Evolutionary conservation across 2,329 filamentous ascomycete genomes (phyloP), one percentile per base, ranked within the genome.

Genomic region (Botrytis fragariae): DNA sequence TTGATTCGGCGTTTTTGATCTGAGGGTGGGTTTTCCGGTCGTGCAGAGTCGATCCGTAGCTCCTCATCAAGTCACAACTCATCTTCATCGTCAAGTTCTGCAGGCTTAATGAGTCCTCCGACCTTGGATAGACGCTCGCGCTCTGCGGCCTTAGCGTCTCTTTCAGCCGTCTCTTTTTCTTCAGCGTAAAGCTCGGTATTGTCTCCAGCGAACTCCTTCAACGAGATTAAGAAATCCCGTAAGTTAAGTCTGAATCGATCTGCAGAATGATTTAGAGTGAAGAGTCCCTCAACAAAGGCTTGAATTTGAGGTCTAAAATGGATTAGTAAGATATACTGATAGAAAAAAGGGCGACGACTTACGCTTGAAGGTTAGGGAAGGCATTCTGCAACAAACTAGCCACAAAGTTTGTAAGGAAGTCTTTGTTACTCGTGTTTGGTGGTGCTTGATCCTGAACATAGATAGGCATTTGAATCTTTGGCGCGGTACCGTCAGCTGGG

Each of bases 201-300:
- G 83, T 99, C 96, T 70, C 93, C 96, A 0, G 94, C 91, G 76
- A 98, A 99, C 83, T 99, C 97, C 84, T 98, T 97, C 78, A 99
- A 87, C 35, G 95, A 97, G 79, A 99, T 97, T 78, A 99, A 85
- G 89, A 99, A 99, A 84, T 99, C 96, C 77, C 96, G 94, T 70
- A 99, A 86, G 80, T 97, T 94, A 72, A 97, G 90, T 82, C 97
- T 97, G 91, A 99, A 99, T 82, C 94, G 94, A 81, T 93, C 93
- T 77, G 97, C 91, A 80, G 97, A 93, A 73, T 92, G 93, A 82
- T 97, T 98, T 77, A 93, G 88, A 10, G 91, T 89, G 83, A 99
- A 97, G 18, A 99, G 85, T 18, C 93, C 93, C 79, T 97, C 91
- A 69, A 98, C 95, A 82, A 99, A 99, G 72, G 89, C 88, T 77